Base-by-base conservation (phyloP, 345 rosid species). In the Fremontodendron californicum region DNA sequence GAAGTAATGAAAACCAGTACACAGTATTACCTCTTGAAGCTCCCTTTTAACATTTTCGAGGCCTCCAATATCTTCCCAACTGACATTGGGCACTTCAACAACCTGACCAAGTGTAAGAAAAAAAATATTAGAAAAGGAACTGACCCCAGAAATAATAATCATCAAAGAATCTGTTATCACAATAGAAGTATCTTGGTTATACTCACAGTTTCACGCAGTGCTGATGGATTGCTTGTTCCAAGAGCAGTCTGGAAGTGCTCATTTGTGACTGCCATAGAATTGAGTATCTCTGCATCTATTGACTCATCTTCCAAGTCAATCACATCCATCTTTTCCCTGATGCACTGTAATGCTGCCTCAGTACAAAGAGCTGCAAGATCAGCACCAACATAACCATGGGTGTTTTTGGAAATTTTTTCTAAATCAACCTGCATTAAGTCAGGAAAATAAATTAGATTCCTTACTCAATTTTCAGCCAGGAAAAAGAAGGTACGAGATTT, bases 331-430 rank as follows among this genome's bases (percentile, higher is more conserved):
- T 93, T 94, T 86, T 94, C 98, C 78, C 98, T 86, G 68, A 94
- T 94, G 88, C 98, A 94, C 81, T 94, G 98, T 81, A 94, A 94
- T 19, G 98, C 98, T 82, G 98, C 94, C 83, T 94, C 98, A 19
- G 98, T 93, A 78, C 98, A 94, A 1, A 94, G 87, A 48, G 98
- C 98, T 31, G 98, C 98, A 51, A 94, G 92, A 80, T 94, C 98
- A 80, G 98, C 97, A 81, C 98, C 98, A 84, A 94, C 99, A 85
- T 91, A 94, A 48, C 99, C 99, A 81, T 94, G 99, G 1, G 98
- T 93, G 78, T 93, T 89, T 84, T 93, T 91, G 31, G 95, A 75
- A 68, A 94, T 94, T 83, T 87, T 93, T 83, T 94, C 99, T 54
- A 94, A 73, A 86, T 94, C 99, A 46, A 93, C 98, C 96, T 94